A percentile compares a stretch with the other conserved stretches of the same genome.
Evolutionary conservation across 352 stramenopile genomes (phyloP).

Genomic region (Globisporangium barbulae): DNA sequence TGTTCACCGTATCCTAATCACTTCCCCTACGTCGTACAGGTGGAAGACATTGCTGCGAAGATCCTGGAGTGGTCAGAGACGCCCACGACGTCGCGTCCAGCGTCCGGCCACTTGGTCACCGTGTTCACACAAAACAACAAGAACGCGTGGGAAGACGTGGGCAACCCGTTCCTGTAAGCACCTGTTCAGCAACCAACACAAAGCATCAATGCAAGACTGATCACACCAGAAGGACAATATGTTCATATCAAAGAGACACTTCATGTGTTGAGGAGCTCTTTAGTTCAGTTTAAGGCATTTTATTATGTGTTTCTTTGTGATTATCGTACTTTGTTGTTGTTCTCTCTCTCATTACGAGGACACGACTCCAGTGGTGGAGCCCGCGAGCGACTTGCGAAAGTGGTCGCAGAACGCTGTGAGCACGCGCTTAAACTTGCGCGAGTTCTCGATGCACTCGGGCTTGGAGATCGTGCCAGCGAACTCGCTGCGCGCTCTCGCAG

Average conservation of each 20-base stretch:
- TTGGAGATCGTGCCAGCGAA: constrained; percentile 61
- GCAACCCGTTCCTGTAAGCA: constrained; percentile 63
- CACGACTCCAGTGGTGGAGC: constrained; percentile 12
- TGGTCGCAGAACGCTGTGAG: constrained; percentile 76
- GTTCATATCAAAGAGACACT: neutral
- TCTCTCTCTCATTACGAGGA: constrained; percentile 16
- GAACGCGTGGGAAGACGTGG: constrained; percentile 61
- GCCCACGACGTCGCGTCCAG: constrained; percentile 34
- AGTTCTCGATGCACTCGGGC: constrained; percentile 62
- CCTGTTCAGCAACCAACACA: neutral
- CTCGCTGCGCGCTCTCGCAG: constrained; percentile 41
- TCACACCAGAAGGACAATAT: neutral
- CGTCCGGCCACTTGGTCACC: constrained; percentile 69
- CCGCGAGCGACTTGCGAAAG: constrained; percentile 53
- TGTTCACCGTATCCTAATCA: neutral
- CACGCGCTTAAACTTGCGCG: constrained; percentile 78
- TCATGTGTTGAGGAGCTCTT: neutral
- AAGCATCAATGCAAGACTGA: neutral
- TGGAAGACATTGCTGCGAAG: constrained; percentile 71
- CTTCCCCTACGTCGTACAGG: constrained; percentile 17
- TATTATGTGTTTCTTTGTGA: neutral
- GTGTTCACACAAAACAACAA: constrained; percentile 55
- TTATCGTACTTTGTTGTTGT: neutral
- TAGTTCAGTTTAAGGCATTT: constrained; percentile 7
- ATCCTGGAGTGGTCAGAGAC: constrained; percentile 68